Evolutionary conservation across 306 rosid genomes (phyloP), one percentile per base, ranked within the genome.

Genomic region (Corylus heterophylla): DNA sequence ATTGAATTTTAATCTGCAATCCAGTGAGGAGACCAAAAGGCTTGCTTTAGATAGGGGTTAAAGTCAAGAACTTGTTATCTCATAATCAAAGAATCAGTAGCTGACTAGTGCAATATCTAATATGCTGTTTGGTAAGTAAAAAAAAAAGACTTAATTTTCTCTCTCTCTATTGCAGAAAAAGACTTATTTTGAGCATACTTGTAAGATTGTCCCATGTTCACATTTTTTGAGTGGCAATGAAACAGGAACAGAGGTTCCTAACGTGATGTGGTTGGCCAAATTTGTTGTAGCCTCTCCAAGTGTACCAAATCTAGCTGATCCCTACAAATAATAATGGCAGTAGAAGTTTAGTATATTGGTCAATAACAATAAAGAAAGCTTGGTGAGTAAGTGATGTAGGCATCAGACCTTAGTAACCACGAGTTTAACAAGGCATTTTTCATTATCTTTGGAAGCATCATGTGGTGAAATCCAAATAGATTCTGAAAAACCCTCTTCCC

Each of bases 221-320:
- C 89, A 82, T 82, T 86, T 90, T 63, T 79, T 80, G 82, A 90
- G 83, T 14, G 86, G 85, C 69, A 90, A 66, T 70, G 91, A 80
- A 73, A 79, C 13, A 68, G 87, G 84, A 82, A 71, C 47, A 29
- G 87, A 87, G 64, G 86, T 79, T 69, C 12, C 75, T 80, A 86
- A 80, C 79, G 73, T 85, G 73, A 73, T 76, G 71, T 84, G 80
- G 82, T 79, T 67, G 52, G 77, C 72, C 91, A 88, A 51, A 63
- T 74, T 82, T 58, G 86, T 59, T 22, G 86, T 79, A 45, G 83
- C 90, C 81, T 88, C 90, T 71, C 91, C 93, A 81, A 86, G 90
- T 54, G 84, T 86, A 68, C 85, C 85, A 76, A 88, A 88, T 77
- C 86, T 82, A 70, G 79, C 81, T 47, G 90, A 90, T 69, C 93